phyloP scores from a whole-genome alignment of 805 yeast genomes.

The Candida hungchunana region DNA sequence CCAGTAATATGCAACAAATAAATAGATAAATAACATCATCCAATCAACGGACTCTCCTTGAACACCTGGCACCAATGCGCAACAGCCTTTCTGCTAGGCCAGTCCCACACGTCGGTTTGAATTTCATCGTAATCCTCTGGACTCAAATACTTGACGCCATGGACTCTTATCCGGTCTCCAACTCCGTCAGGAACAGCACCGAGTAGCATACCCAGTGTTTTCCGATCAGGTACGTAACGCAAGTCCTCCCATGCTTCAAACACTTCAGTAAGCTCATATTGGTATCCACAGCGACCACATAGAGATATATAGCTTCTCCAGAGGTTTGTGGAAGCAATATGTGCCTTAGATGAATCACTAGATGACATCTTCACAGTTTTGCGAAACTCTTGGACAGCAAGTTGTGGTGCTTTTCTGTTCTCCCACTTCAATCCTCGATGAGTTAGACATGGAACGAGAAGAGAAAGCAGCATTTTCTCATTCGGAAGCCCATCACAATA shows the following conservation, averaged over 20 bases:
- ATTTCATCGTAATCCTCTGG: constrained; percentile 13
- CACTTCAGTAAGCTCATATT: constrained; percentile 45
- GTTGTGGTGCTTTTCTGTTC: constrained; percentile 49
- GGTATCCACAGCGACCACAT: constrained; percentile 43
- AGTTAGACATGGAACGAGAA: constrained; percentile 45
- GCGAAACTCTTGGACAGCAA: constrained; percentile 56
- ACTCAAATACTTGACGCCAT: constrained; percentile 21
- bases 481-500: constrained; percentile 27
- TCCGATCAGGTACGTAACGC: constrained; percentile 37
- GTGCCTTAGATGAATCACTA: constrained; percentile 18
- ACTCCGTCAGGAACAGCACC: constrained; percentile 21
- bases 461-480: constrained; percentile 34
- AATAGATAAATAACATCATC: constrained; percentile 4
- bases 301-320: constrained; percentile 52
- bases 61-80: constrained; percentile 15
- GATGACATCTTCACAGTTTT: constrained; percentile 33
- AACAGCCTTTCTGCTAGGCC: constrained; percentile 32
- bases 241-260: constrained; percentile 53
- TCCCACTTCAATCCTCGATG: constrained; percentile 40
- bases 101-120: constrained; percentile 28
- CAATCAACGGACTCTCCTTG: background rate
- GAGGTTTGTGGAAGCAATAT: constrained; percentile 42
- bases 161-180: constrained; percentile 36
- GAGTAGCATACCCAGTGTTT: constrained; percentile 38
- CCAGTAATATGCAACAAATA: background rate